Base-by-base conservation (phyloP, 2,329 filamentous ascomycete species). In the Cercospora zeae-maydis region DNA sequence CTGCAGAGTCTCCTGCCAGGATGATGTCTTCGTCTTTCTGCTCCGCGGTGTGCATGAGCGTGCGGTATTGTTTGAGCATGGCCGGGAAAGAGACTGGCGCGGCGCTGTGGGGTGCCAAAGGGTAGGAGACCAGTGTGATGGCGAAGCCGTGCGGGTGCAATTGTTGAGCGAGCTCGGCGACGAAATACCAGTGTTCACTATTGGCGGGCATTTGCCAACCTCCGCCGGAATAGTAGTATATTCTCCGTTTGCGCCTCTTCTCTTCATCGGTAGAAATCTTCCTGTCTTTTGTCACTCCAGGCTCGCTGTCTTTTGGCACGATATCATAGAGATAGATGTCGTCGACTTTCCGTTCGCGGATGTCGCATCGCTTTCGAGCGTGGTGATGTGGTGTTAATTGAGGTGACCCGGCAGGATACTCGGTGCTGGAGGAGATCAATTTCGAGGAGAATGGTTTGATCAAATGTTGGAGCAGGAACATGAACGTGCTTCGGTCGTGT, bases 151-250 rank as follows among this genome's bases (percentile, higher is more conserved):
- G 45, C 3, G 45, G 57, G 0, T 76, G 73, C 2, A 85, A 63
- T 1, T 78, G 70, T 2, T 72, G 71, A 0, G 78, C 78, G 4
- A 86, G 71, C 58, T 82, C 78, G 0, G 79, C 75, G 56, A 78
- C 76, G 6, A 85, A 72, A 5, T 76, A 76, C 83, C 83, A 86
- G 64, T 86, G 84, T 53, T 83, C 76, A 0, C 72, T 66, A 2
- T 77, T 78, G 0, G 84, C 80, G 0, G 81, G 81, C 66, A 75
- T 76, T 63, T 83, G 82, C 80, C 84, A 86, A 3, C 82, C 82
- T 6, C 84, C 84, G 1, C 84, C 84, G 0, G 78, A 77, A 65
- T 85, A 85, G 63, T 86, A 86, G 63, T 83, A 81, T 24, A 87
- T 73, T 4, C 76, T 71, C 64, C 74, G 77, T 10, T n/a, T 53